A percentile compares a stretch with the other conserved stretches of the same genome.
phyloP scores from a whole-genome alignment of 163 green algal genomes.

The Chlamydomonas reinhardtii region DNA sequence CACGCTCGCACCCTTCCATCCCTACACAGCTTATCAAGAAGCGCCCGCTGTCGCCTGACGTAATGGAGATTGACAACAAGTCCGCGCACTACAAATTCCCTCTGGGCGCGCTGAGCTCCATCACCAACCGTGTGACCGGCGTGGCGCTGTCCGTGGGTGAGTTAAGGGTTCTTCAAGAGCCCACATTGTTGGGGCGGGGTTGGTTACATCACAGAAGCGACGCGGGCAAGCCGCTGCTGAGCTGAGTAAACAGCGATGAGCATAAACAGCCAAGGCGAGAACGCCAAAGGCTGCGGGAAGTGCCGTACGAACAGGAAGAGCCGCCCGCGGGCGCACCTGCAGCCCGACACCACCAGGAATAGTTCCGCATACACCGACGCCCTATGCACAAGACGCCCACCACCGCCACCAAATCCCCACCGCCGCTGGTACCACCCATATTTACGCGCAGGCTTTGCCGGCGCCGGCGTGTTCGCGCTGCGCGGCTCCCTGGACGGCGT shows the following conservation, averaged over 20 bases:
- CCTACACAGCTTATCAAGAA: conserved; percentile 79
- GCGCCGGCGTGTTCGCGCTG: conserved; percentile 79
- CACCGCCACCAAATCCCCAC: too few relatives aligned
- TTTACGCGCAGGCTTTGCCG: conserved; percentile 67
- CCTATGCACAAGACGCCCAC: too few relatives aligned
- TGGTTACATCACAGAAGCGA: too few relatives aligned
- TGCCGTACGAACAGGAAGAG: too few relatives aligned
- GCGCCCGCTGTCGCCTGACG: conserved; percentile 92
- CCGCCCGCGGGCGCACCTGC: too few relatives aligned
- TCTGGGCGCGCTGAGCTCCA: conserved; percentile 85
- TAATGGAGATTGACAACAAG: conserved; percentile 85
- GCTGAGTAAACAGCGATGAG: too few relatives aligned
- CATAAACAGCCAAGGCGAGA: too few relatives aligned
- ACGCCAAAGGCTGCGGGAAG: too few relatives aligned
- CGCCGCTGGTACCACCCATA: background rate
- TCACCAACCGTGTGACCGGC: conserved; percentile 90
- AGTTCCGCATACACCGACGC: too few relatives aligned
- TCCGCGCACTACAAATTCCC: conserved; percentile 94
- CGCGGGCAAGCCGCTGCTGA: too few relatives aligned
- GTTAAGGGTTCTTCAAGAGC: background rate
- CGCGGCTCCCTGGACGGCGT: conserved; percentile 77
- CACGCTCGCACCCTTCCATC: background rate
- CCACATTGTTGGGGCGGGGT: too few relatives aligned
- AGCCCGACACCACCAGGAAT: too few relatives aligned
- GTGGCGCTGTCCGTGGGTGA: conserved; percentile 80